These are phyloP conservation scores for Exidia glandulosa DNA, from an alignment of 768 basidiomycete species.

Conservation along the genomic window DNA sequence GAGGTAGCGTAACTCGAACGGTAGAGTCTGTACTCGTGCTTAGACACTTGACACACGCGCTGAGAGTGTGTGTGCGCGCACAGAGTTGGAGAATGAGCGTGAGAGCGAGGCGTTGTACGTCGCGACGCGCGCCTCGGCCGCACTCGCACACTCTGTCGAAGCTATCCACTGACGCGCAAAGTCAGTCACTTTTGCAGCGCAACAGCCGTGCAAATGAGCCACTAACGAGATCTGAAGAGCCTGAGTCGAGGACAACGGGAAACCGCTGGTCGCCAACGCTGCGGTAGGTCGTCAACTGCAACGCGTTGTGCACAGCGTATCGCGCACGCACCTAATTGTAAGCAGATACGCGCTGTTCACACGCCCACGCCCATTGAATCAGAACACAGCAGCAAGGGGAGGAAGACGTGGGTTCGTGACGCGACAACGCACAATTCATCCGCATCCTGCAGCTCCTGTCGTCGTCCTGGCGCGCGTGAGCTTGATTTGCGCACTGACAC, in stretches of 20 bases:
- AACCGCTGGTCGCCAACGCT: slow-evolving; percentile 36
- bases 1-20: slow-evolving; percentile 41
- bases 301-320: background rate
- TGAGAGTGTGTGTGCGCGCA: background rate
- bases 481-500: too few species aligned
- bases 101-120: slow-evolving; percentile 27
- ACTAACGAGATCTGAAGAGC: slow-evolving; percentile 44
- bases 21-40: slow-evolving; percentile 6
- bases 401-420: background rate
- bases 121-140: slow-evolving; percentile 35
- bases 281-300: background rate
- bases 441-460: too few species aligned
- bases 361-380: background rate
- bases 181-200: slow-evolving; percentile 2
- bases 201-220: background rate
- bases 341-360: background rate
- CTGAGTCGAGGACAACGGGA: slow-evolving; percentile 41
- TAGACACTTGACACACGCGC: background rate
- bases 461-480: too few species aligned
- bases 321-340: background rate
- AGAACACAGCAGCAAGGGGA: slow-evolving; percentile 5
- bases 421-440: too few species aligned
- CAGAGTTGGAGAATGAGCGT: slow-evolving; percentile 20
- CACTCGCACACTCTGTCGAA: slow-evolving; percentile 30
- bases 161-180: slow-evolving; percentile 34